phyloP scores from a whole-genome alignment of 345 rosid species.

The Gossypium stocksii region DNA sequence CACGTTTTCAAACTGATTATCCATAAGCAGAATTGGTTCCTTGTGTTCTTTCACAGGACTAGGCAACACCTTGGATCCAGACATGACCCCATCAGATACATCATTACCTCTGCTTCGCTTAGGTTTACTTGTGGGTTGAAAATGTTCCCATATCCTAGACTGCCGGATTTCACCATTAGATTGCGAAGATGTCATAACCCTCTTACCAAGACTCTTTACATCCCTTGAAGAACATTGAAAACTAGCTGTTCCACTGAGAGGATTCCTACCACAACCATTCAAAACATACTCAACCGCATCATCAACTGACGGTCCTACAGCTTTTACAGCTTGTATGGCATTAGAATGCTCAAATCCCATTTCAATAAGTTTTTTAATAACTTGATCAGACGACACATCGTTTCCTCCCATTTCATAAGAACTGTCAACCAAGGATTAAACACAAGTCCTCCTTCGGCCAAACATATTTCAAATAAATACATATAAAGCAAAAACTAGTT shows the following conservation, averaged over 20 bases:
- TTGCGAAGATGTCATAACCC: constrained; percentile 22
- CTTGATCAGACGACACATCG: constrained; percentile 27
- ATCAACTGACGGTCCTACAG: constrained; percentile 52
- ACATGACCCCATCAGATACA: constrained; percentile 18
- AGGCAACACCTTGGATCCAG: constrained; percentile 23
- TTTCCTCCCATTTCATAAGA: constrained; percentile 31
- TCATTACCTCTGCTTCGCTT: constrained; percentile 26
- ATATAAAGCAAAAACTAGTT: neutral
- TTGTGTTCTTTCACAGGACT: constrained; percentile 19
- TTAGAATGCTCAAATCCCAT: constrained; percentile 66
- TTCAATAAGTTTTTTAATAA: constrained; percentile 43
- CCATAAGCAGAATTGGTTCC: constrained; percentile 6
- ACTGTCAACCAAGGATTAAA: neutral
- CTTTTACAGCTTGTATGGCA: constrained; percentile 51
- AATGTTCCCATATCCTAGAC: constrained; percentile 60
- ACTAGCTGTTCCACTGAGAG: constrained; percentile 27
- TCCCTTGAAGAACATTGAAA: constrained; percentile 21
- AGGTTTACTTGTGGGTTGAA: constrained; percentile 26
- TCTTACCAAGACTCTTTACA: constrained; percentile 30
- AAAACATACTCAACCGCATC: constrained; percentile 53
- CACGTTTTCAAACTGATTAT: constrained; percentile 11
- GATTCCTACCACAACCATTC: constrained; percentile 29
- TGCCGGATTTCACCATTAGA: constrained; percentile 36
- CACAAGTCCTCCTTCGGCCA: neutral
- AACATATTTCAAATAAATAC: neutral